Conservation (phyloP, 2,329 filamentous ascomycete genomes). For the Lecanicillium sp. region DNA sequence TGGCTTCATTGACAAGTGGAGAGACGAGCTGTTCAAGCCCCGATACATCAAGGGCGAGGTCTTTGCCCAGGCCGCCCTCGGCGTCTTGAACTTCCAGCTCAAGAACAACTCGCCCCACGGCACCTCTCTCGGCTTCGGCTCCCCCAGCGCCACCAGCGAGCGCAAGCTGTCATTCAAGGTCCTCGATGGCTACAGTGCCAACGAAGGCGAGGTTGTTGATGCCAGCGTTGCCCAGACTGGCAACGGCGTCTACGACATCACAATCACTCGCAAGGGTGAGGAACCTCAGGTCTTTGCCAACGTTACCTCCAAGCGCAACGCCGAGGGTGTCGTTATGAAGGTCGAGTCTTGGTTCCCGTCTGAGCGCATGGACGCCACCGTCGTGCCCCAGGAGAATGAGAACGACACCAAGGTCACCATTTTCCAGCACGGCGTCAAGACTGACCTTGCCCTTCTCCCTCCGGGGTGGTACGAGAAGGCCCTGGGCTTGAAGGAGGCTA, state of each 20-base stretch:
- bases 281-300: conserved; percentile 35
- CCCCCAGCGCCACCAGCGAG: conserved; percentile 29
- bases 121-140: conserved; percentile 47
- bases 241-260: conserved; percentile 37
- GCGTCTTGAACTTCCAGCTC: conserved; percentile 50
- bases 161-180: conserved; percentile 46
- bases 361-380: conserved; percentile 70
- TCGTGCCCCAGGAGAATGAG: conserved; percentile 51
- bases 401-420: conserved; percentile 60
- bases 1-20: conserved; percentile 89
- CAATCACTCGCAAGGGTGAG: conserved; percentile 33
- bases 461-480: conserved; percentile 85
- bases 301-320: conserved; percentile 32
- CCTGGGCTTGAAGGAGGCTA: conserved; percentile 70
- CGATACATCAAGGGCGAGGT: conserved; percentile 59
- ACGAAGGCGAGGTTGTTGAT: conserved; percentile 55
- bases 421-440: conserved; percentile 63
- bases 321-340: conserved; percentile 19
- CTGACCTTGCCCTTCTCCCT: conserved; percentile 46
- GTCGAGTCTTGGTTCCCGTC: conserved; percentile 63
- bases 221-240: conserved; percentile 42
- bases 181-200: conserved; percentile 54
- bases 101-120: conserved; percentile 36
- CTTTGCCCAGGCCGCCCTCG: conserved; percentile 80
- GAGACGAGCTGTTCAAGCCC: conserved; percentile 66